Base-by-base conservation (phyloP, 2,329 filamentous ascomycete species). In the Xylariomycetidae sp. region DNA sequence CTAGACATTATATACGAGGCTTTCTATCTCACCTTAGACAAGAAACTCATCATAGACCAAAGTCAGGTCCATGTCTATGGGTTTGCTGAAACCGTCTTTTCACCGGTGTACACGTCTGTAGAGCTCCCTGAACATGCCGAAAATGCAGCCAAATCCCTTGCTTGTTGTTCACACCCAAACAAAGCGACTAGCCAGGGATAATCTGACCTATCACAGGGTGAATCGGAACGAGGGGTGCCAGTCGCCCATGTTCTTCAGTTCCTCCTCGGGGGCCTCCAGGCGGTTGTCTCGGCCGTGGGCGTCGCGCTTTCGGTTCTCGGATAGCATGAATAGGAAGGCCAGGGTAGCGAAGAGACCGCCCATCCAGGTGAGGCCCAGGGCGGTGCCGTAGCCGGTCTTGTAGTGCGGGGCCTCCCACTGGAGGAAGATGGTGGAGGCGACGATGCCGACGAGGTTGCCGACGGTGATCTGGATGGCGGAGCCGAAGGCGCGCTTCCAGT, bases 141-240 rank as follows among this genome's bases (percentile, higher is more conserved):
- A n/a, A n/a, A n/a, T n/a, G n/a, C n/a, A n/a, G n/a, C n/a, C n/a
- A n/a, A n/a, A n/a, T n/a, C n/a, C n/a, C n/a, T n/a, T n/a, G n/a
- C n/a, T n/a, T n/a, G n/a, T n/a, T n/a, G n/a, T n/a, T n/a, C n/a
- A n/a, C n/a, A n/a, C n/a, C n/a, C n/a, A n/a, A n/a, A n/a, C n/a
- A n/a, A n/a, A n/a, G n/a, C n/a, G n/a, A n/a, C n/a, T n/a, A n/a
- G n/a, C n/a, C n/a, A n/a, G n/a, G n/a, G n/a, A n/a, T n/a, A n/a
- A n/a, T n/a, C n/a, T n/a, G n/a, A n/a, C n/a, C n/a, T n/a, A n/a
- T 45, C 34, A 58, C 26, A 56, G 33, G 6, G 54, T 59, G 40
- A 69, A 67, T 30, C 67, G 61, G 45, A 71, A 74, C 16, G 53
- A 53, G 4, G 69, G 70, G 50, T 74, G 69, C 37, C 70, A 63